Base-by-base conservation (phyloP, 2,329 filamentous ascomycete species). In the Berkeleyomyces basicola region DNA sequence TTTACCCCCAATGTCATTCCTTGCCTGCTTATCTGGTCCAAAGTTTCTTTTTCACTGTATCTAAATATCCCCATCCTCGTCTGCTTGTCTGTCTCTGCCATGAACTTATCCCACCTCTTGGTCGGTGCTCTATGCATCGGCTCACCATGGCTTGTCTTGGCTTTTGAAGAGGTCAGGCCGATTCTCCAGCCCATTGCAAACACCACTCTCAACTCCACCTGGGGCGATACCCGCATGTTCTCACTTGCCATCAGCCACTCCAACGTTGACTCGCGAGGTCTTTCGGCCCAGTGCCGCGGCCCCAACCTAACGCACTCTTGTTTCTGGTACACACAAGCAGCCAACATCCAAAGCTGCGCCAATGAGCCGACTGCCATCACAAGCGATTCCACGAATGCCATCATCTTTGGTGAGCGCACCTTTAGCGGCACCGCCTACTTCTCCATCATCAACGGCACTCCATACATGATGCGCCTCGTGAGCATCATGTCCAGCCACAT, bases 391-490 rank as follows among this genome's bases (percentile, higher is more conserved):
- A 37, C 44, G 5, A 62, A 62, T 16, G 46, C 39, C 39, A 40
- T 62, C 42, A 44, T 62, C 3, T 62, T 62, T 58, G 61, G 61
- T 42, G 61, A 62, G 51, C 61, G 51, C 53, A 47, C 49, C 7
- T 62, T 57, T 33, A 62, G 51, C n/a, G 61, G 61, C 51, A 49
- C 51, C 6, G 61, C 61, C 3, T 62, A 62, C 49, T 42, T 62
- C 33, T 62, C 61, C 7, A 44, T 62, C 42, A 23, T 62, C 51
- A 62, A 62, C 61, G 61, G 61, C 23, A 62, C 61, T 31, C 61
- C 61, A 23, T 62, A 62, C 51, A 62, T 44, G 9, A 62, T 62
- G 61, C 61, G 61, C 10, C 53, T 62, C 36, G 40, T 57, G 31
- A 51, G 43, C 33, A 58, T 42, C 36, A 23, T 42, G 40, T 62